Evolutionary conservation across 2,329 filamentous ascomycete genomes (phyloP).

Genomic region (Decorospora gaudefroyi): DNA sequence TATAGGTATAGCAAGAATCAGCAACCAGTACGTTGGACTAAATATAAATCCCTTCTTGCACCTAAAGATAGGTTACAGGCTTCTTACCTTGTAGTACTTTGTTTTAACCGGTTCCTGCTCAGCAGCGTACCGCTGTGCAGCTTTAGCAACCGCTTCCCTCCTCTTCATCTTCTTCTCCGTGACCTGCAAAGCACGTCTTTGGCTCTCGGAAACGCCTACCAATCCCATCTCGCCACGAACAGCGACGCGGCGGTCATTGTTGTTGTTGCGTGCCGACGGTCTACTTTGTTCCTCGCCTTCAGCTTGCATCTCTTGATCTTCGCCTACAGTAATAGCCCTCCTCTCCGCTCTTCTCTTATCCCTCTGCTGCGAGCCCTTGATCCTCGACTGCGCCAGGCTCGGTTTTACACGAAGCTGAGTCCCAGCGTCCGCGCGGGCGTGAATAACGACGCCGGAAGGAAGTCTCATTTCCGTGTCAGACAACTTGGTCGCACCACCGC

Average conservation of each 20-base stretch:
- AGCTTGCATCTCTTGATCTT: neutral
- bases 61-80: no score
- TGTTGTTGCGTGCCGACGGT: constrained; percentile 1
- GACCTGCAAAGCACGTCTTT: constrained; percentile 17
- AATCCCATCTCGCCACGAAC: constrained; percentile 27
- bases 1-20: no score
- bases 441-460: constrained; percentile 22
- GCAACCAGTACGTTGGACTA: no score
- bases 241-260: constrained; percentile 16
- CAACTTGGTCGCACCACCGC: constrained; percentile 5
- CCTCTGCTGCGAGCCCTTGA: constrained; percentile 10
- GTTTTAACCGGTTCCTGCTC: constrained; percentile 17
- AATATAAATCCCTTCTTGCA: no score
- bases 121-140: constrained; percentile 14
- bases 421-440: constrained; percentile 16
- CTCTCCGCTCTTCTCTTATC: constrained; percentile 9
- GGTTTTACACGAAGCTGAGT: constrained; percentile 15
- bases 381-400: constrained; percentile 12
- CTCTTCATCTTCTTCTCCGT: constrained; percentile 28
- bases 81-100: constrained; percentile 20
- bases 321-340: constrained; percentile 5
- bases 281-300: neutral
- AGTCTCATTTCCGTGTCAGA: constrained; percentile 24
- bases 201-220: constrained; percentile 19
- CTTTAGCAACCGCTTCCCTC: constrained; percentile 17